Percentiles rank a stretch among this genome's conserved stretches.
phyloP scores from a whole-genome alignment of 148 eudicot species.

The Camellia lanceoleosa region DNA sequence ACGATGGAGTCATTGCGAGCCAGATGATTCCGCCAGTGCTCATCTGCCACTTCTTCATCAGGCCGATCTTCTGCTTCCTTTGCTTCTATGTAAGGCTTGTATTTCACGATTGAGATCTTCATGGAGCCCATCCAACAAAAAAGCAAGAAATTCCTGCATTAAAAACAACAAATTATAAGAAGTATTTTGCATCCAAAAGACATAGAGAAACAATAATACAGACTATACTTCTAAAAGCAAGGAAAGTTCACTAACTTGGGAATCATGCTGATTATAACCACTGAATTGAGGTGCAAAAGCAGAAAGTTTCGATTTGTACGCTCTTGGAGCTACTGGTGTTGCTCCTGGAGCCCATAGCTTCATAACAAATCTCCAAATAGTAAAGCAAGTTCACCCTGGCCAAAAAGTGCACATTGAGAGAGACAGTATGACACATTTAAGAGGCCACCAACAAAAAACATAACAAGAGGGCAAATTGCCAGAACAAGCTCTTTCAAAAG shows the following conservation, averaged over 20 bases:
- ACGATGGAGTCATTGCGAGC: constrained; percentile 83
- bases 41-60: constrained; percentile 70
- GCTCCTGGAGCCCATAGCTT: constrained; percentile 72
- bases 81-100: constrained; percentile 58
- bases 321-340: constrained; percentile 48
- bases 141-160: constrained; percentile 75
- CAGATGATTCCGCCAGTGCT: constrained; percentile 70
- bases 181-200: background rate
- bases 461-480: constrained; percentile 4
- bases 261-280: constrained; percentile 91
- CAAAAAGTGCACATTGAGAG: constrained; percentile 12
- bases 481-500: constrained; percentile 4
- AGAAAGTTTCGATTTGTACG: constrained; percentile 59
- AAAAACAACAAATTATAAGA: constrained; percentile 4
- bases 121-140: constrained; percentile 86
- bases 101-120: constrained; percentile 89
- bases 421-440: background rate
- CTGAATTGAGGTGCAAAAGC: constrained; percentile 75
- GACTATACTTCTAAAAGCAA: background rate
- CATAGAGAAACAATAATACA: constrained; percentile 6
- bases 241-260: constrained; percentile 52
- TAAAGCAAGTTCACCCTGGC: constrained; percentile 80
- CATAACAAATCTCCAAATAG: constrained; percentile 75
- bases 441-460: background rate
- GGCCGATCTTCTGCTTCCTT: constrained; percentile 54